Percentiles rank a stretch among this genome's conserved stretches.
These are phyloP conservation scores for Termitomyces sp. DNA, from an alignment of 768 basidiomycete genomes.

Conservation along the genomic window DNA sequence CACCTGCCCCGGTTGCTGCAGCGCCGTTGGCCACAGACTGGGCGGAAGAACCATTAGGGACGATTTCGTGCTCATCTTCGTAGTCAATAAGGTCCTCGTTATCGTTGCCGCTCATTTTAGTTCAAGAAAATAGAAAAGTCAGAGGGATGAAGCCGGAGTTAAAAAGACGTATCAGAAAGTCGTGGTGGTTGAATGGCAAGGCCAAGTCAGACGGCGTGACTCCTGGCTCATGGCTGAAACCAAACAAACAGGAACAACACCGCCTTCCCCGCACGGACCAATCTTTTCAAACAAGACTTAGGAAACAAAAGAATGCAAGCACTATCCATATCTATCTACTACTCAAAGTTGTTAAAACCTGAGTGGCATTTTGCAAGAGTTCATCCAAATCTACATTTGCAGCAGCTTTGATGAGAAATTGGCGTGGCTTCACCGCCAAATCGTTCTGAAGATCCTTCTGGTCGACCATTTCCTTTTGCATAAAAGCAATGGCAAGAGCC, in stretches of 20 bases:
- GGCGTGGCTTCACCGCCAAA: slow-evolving; percentile 33
- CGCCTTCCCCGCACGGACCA: slow-evolving; percentile 32
- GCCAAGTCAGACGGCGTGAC: slow-evolving; percentile 16
- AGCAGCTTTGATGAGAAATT: slow-evolving; percentile 27
- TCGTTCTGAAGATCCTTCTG: slow-evolving; percentile 37
- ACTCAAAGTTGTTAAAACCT: not conserved
- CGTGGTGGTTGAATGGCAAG: slow-evolving; percentile 18
- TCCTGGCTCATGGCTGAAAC: slow-evolving; percentile 19
- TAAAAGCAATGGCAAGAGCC: slow-evolving; percentile 38
- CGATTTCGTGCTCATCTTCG: slow-evolving; percentile 84
- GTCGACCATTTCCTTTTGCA: slow-evolving; percentile 29
- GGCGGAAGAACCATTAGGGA: slow-evolving; percentile 49
- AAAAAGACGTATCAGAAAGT: slow-evolving; percentile 15
- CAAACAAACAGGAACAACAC: slow-evolving; percentile 18
- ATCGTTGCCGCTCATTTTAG: slow-evolving; percentile 73
- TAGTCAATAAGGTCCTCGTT: slow-evolving; percentile 93
- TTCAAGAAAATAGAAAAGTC: slow-evolving; percentile 17
- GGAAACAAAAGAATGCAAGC: not conserved
- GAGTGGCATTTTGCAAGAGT: slow-evolving; percentile 11
- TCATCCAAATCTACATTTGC: slow-evolving; percentile 12
- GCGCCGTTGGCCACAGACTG: slow-evolving; percentile 43
- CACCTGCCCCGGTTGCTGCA: slow-evolving; percentile 38
- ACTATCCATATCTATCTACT: not conserved
- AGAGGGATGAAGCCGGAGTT: not conserved
- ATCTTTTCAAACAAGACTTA: no score